These are phyloP conservation scores for Fusarium lyarnte DNA, from an alignment of 2,329 filamentous ascomycete genomes.

Conservation along the genomic window DNA sequence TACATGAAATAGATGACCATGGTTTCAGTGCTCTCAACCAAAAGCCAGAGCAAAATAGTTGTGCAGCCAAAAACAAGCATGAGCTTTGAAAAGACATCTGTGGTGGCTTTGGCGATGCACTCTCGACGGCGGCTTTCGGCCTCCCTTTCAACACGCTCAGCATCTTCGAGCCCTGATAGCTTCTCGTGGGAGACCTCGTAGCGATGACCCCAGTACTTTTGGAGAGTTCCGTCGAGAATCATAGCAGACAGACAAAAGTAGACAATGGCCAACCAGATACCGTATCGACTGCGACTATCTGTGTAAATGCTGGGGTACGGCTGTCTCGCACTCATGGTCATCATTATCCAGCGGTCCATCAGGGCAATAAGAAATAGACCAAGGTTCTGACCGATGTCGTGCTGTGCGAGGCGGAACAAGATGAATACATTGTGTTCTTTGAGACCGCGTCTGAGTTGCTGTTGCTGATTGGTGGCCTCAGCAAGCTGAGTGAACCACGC, in stretches of 20 bases:
- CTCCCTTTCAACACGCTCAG: neutral
- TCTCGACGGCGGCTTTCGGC: neutral
- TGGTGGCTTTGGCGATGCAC: neutral
- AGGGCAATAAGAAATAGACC: conserved; percentile 28
- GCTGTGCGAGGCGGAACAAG: conserved; percentile 22
- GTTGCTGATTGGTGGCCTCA: conserved; percentile 21
- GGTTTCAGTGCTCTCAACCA: neutral
- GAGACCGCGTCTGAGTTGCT: conserved; percentile 17
- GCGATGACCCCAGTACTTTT: conserved; percentile 25
- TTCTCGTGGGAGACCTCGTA: conserved; percentile 11
- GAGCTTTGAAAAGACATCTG: neutral
- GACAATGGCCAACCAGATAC: conserved; percentile 28
- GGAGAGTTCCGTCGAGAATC: conserved; percentile 23
- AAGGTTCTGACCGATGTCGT: conserved; percentile 32
- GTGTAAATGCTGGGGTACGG: conserved; percentile 32
- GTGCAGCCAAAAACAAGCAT: neutral
- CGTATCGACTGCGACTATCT: conserved; percentile 22
- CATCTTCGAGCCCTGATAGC: neutral
- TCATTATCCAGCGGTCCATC: conserved; percentile 36
- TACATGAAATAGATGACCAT: neutral
- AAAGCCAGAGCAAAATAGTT: neutral
- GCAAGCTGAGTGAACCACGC: conserved; percentile 31
- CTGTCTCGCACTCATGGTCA: conserved; percentile 25
- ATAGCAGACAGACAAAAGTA: conserved; percentile 32
- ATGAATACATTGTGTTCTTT: conserved; percentile 30